These are phyloP conservation scores for Babjeviella inositovora DNA, from an alignment of 805 yeast species.

Conservation along the genomic window DNA sequence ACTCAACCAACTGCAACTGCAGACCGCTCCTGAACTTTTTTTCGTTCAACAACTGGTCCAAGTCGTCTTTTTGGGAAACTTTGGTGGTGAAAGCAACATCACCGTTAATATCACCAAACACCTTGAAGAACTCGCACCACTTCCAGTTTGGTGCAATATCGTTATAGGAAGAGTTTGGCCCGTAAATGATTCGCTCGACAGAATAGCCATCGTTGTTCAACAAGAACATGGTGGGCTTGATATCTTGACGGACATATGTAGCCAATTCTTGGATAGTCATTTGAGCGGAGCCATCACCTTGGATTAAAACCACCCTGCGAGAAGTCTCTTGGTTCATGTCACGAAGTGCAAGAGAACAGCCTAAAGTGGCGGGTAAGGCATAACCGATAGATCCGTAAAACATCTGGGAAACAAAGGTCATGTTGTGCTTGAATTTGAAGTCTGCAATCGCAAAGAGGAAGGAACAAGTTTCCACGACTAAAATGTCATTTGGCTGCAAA, in stretches of 20 bases:
- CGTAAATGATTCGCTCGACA: constrained; percentile 30
- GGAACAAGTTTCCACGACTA: constrained; percentile 29
- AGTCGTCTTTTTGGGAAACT: constrained; percentile 19
- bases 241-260: constrained; percentile 19
- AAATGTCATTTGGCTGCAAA: constrained; percentile 18
- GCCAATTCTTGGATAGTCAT: constrained; percentile 35
- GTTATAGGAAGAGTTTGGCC: constrained; percentile 31
- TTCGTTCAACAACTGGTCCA: constrained; percentile 16
- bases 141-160: constrained; percentile 34
- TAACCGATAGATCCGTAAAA: constrained; percentile 35
- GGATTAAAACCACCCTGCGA: constrained; percentile 22
- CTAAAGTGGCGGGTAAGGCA: constrained; percentile 33
- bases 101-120: constrained; percentile 34
- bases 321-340: constrained; percentile 15
- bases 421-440: constrained; percentile 16
- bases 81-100: constrained; percentile 10
- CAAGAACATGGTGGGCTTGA: constrained; percentile 22
- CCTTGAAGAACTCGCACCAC: constrained; percentile 54
- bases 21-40: constrained; percentile 12
- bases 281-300: constrained; percentile 43
- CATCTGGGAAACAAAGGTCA: constrained; percentile 16
- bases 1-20: constrained; percentile 37
- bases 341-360: constrained; percentile 23
- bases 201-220: constrained; percentile 36
- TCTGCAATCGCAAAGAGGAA: constrained; percentile 25